These are phyloP conservation scores for Geranomyces michiganensis DNA, from an alignment of 192 early-diverging fungal genomes.

Conservation along the genomic window DNA sequence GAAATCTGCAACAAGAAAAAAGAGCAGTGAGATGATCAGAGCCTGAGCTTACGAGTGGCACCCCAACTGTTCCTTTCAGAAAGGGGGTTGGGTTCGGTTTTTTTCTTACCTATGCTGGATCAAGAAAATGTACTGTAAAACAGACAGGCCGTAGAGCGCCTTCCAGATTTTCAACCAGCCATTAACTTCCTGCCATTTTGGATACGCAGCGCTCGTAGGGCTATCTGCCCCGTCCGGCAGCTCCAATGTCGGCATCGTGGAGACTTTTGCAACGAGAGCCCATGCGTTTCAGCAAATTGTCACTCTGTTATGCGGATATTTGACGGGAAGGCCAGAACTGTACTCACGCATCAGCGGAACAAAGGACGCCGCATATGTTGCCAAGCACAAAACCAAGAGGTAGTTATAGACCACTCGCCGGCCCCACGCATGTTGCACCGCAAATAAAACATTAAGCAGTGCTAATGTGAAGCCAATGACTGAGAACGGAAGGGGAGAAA, in stretches of 20 bases:
- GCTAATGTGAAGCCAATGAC: not conserved
- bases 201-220: not conserved
- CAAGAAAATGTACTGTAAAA: not conserved
- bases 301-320: not conserved
- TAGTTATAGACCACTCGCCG: not conserved
- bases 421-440: not conserved
- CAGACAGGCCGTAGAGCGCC: not conserved
- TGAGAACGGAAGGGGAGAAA: not conserved
- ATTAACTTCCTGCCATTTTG: not conserved
- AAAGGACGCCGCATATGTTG: not conserved
- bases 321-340: not conserved
- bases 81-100: no score
- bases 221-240: not conserved
- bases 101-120: not conserved
- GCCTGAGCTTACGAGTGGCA: no score
- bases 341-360: not conserved
- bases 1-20: constrained; percentile 9
- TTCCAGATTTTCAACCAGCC: not conserved
- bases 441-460: not conserved
- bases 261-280: not conserved
- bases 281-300: not conserved
- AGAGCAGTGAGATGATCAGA: no score
- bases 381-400: not conserved
- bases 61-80: no score
- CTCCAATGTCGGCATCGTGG: not conserved